phyloP scores from a whole-genome alignment of 2,329 filamentous ascomycete genomes.

The Pyrenochaeta sp. region DNA sequence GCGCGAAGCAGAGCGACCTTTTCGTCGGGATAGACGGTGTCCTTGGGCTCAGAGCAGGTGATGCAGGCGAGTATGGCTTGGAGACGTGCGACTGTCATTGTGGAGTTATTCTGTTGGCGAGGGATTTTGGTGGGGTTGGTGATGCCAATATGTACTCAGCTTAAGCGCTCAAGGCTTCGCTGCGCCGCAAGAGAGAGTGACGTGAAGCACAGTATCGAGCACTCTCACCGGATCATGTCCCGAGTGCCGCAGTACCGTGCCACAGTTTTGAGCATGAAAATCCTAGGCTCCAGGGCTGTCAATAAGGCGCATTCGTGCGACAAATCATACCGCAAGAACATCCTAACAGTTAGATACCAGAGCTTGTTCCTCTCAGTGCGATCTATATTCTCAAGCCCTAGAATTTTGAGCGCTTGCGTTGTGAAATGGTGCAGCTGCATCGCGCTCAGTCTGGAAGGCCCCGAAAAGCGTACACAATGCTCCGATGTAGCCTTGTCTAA shows the following conservation, averaged over 20 bases:
- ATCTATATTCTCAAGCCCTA: neutral
- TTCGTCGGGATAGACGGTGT: constrained; percentile 13
- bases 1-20: constrained; percentile 18
- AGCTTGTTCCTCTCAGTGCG: neutral
- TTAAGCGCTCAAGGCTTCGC: constrained; percentile 12
- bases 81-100: constrained; percentile 15
- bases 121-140: neutral
- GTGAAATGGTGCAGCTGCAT: too few species aligned
- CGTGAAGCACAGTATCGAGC: neutral
- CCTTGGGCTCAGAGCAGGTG: constrained; percentile 8
- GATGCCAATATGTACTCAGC: constrained; percentile 4
- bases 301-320: neutral
- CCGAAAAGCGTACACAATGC: neutral
- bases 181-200: constrained; percentile 9
- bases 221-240: constrained; percentile 1
- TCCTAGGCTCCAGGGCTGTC: neutral
- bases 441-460: neutral
- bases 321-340: neutral
- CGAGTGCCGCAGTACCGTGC: constrained; percentile 2
- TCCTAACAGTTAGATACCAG: too few species aligned
- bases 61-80: constrained; percentile 24
- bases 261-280: neutral
- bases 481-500: neutral
- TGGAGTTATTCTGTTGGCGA: neutral
- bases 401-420: neutral